A percentile compares a stretch with the other conserved stretches of the same genome.
These are phyloP conservation scores for Atractiella rhizophila DNA, from an alignment of 768 basidiomycete species.

Conservation along the genomic window DNA sequence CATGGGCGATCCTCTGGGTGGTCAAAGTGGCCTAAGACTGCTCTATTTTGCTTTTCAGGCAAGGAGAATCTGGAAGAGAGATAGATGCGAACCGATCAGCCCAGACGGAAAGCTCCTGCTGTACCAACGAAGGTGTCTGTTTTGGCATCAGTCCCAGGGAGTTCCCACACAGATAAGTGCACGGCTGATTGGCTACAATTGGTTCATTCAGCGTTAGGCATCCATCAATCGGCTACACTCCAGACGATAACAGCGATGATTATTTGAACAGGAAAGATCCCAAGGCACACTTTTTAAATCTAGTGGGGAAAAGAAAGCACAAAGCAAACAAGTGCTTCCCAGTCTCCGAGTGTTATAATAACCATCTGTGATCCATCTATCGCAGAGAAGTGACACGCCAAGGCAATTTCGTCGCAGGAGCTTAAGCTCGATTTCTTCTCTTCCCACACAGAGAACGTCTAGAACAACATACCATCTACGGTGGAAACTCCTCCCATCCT, in stretches of 20 bases:
- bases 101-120: slow-evolving; percentile 71
- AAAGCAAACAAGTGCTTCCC: neutral
- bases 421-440: neutral
- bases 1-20: slow-evolving; percentile 68
- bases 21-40: slow-evolving; percentile 43
- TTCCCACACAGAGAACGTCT: neutral
- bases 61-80: neutral
- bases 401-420: neutral
- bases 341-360: too few species aligned
- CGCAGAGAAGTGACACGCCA: neutral
- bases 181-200: slow-evolving; percentile 27
- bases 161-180: slow-evolving; percentile 83
- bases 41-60: neutral
- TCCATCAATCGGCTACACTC: neutral
- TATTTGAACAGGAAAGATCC: neutral
- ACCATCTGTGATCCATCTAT: too few species aligned
- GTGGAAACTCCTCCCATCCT: neutral
- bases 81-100: slow-evolving; percentile 27
- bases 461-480: neutral
- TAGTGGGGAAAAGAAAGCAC: slow-evolving; percentile 6
- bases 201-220: neutral
- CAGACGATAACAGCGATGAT: neutral
- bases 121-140: slow-evolving; percentile 40
- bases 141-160: slow-evolving; percentile 66
- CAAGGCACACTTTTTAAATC: neutral